These are phyloP conservation scores for Magnolia changhungtana DNA, from an alignment of 164 flowering plant species.

Conservation along the genomic window DNA sequence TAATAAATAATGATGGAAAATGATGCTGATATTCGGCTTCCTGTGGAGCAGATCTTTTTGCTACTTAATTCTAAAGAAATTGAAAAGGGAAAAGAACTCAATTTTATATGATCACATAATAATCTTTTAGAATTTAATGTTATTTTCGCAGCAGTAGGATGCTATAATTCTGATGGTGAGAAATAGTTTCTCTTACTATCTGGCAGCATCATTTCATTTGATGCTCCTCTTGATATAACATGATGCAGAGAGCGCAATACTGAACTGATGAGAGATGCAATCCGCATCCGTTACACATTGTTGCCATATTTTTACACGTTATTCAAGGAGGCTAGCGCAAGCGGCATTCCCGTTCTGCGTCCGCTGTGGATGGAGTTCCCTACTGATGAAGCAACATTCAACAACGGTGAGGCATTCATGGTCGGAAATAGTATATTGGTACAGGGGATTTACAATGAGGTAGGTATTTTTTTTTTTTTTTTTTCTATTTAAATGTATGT, in stretches of 20 bases:
- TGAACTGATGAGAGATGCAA: slow-evolving; percentile 77
- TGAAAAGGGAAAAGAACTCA: too few species aligned
- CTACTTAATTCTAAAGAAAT: too few species aligned
- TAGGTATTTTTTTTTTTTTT: slow-evolving; percentile 13
- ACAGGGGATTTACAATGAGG: slow-evolving; percentile 89
- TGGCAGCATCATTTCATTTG: neutral
- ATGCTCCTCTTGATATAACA: slow-evolving; percentile 7
- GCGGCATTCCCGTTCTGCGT: slow-evolving; percentile 84
- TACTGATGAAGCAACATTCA: slow-evolving; percentile 74
- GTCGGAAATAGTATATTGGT: slow-evolving; percentile 86
- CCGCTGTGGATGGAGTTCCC: slow-evolving; percentile 99
- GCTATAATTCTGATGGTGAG: neutral
- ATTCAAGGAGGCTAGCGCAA: slow-evolving; percentile 80
- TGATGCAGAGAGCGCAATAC: slow-evolving; percentile 74
- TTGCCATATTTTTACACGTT: slow-evolving; percentile 94
- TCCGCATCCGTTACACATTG: slow-evolving; percentile 68
- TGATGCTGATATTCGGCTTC: too few species aligned
- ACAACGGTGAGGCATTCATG: slow-evolving; percentile 96
- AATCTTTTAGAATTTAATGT: too few species aligned
- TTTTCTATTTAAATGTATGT: neutral
- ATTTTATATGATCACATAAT: too few species aligned
- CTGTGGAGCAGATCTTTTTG: too few species aligned
- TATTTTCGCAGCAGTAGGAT: neutral
- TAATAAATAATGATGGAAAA: too few species aligned
- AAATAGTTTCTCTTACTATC: neutral